Base-by-base conservation (phyloP, 2,329 filamentous ascomycete species). In the Zopfia rhizophila region DNA sequence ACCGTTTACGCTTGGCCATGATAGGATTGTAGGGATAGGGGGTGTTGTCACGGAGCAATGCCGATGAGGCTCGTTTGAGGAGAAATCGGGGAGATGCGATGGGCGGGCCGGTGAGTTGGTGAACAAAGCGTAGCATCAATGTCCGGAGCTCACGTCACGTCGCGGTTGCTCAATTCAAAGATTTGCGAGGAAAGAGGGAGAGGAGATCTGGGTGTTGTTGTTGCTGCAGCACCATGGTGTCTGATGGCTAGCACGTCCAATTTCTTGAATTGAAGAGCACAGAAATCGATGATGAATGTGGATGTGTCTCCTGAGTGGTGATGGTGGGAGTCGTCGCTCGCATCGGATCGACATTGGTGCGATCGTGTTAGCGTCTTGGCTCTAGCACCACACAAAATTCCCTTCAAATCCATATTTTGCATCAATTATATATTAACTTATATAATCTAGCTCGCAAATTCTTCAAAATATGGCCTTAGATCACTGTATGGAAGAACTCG, bases 1-100 rank as follows among this genome's bases (percentile, higher is more conserved):
- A 64, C 24, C 60, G 55, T 50, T 68, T 69, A 16, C 67, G 62
- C 54, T 70, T 70, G 32, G 60, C 56, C 65, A 69, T 69, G 16
- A 22, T 25, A 38, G 23, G 27, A 49, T 25, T 35, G 21, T 48
- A 40, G 19, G 35, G 46, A 16, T 36, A 42, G 18, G 37, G 36
- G 18, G 28, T 11, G 32, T 38, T 42, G 53, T 35, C 25, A 38
- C 42, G 46, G 13, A 53, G 50, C 32, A 41, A 35, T n/a, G 51
- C 33, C 28, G 36, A 38, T 31, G 51, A 48, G 38, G 53, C 54
- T 48, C 47, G 51, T 56, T 50, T 54, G 54, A 43, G 47, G 55
- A 57, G 53, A 46, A 56, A 31, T 46, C 49, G 48, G 54, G 48
- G 54, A 41, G 40, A 41, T 8, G 24, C 8, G n/a, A 27, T 8